phyloP scores from a whole-genome alignment of 345 rosid species.

The Leavenworthia alabamica region DNA sequence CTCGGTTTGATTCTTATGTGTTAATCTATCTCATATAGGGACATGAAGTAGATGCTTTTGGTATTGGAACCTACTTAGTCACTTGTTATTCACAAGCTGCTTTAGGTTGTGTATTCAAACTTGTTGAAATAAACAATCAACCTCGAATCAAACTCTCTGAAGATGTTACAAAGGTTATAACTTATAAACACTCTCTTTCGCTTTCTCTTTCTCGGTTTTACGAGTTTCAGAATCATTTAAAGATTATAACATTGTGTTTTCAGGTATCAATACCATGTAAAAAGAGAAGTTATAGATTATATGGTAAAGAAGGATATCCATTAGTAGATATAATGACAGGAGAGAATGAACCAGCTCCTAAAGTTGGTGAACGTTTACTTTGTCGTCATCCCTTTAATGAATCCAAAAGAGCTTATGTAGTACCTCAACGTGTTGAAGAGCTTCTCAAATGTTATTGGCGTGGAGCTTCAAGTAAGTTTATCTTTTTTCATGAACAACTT shows the following conservation, averaged over 20 bases:
- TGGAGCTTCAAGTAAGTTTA: conserved; percentile 71
- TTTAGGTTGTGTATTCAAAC: conserved; percentile 94
- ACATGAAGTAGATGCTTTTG: conserved; percentile 88
- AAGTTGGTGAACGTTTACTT: conserved; percentile 82
- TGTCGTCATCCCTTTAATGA: conserved; percentile 96
- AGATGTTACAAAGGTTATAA: conserved; percentile 90
- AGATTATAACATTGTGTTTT: background rate
- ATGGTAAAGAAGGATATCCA: conserved; percentile 82
- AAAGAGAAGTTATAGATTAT: conserved; percentile 66
- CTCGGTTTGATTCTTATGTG: background rate
- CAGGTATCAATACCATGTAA: conserved; percentile 97
- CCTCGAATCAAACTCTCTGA: conserved; percentile 98
- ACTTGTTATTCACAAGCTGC: conserved; percentile 96
- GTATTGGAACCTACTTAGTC: conserved; percentile 87
- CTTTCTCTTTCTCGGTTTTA: background rate
- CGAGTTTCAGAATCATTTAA: background rate
- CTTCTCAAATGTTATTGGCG: conserved; percentile 91
- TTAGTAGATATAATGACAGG: conserved; percentile 93
- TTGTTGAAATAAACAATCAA: conserved; percentile 88
- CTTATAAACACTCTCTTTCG: too few relatives aligned
- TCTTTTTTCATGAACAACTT: too few relatives aligned
- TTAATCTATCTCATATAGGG: conserved; percentile 42
- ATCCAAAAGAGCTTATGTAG: conserved; percentile 94
- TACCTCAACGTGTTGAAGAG: conserved; percentile 81
- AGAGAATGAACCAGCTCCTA: conserved; percentile 79